Percentiles rank a stretch among this genome's conserved stretches.
Evolutionary conservation across 2,329 filamentous ascomycete genomes (phyloP).

Genomic region (Nemania sp.): DNA sequence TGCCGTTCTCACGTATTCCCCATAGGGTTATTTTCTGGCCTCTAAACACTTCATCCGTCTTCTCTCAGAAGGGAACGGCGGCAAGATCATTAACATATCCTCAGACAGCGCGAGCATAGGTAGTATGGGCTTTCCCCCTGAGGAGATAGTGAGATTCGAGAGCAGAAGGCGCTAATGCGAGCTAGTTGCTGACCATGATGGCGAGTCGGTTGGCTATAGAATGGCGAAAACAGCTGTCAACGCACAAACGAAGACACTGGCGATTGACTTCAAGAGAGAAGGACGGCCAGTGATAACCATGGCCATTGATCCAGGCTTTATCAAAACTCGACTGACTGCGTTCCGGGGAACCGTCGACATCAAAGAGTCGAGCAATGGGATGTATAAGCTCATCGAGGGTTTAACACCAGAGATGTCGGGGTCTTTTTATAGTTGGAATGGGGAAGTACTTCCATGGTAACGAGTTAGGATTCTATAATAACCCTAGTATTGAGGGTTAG

Average conservation of each 20-base stretch:
- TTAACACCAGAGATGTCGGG: background rate
- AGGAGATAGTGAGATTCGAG: background rate
- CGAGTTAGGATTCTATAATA: background rate
- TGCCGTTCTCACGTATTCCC: background rate
- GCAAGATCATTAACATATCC: background rate
- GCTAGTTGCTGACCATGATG: background rate
- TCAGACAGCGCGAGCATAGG: background rate
- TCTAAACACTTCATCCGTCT: background rate
- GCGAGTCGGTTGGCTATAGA: background rate
- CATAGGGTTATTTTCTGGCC: background rate
- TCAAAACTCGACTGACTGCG: background rate
- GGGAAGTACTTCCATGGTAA: background rate
- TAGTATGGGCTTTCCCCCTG: background rate
- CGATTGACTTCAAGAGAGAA: background rate
- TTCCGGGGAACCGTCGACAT: background rate
- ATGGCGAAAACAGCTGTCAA: background rate
- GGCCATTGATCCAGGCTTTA: background rate
- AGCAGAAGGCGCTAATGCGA: background rate
- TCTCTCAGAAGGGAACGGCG: background rate
- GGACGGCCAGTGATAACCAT: background rate
- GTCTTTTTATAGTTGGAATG: background rate
- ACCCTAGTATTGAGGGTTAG: background rate
- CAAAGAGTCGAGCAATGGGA: background rate
- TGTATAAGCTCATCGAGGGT: background rate
- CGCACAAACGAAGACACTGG: background rate